These are phyloP conservation scores for Phaeotremella skinneri DNA, from an alignment of 768 basidiomycete species.

Conservation along the genomic window DNA sequence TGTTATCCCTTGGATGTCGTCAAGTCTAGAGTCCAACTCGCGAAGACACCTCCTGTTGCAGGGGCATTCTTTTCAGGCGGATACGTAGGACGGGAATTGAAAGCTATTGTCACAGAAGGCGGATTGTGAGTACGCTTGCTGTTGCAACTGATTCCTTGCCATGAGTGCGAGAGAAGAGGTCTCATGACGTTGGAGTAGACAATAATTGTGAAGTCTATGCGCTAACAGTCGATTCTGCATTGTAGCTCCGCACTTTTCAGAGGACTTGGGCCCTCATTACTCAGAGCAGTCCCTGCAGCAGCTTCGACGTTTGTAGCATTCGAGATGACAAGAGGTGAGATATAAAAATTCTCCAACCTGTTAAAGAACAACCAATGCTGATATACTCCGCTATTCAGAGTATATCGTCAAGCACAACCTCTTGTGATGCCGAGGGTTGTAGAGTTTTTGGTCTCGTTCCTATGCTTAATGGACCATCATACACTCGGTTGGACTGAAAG, in stretches of 20 bases:
- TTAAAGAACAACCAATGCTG: not conserved
- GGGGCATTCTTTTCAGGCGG: slow-evolving; percentile 56
- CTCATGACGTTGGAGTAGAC: slow-evolving; percentile 67
- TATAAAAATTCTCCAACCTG: not conserved
- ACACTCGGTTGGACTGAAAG: no score
- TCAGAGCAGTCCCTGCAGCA: slow-evolving; percentile 77
- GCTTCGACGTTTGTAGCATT: slow-evolving; percentile 87
- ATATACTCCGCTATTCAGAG: slow-evolving; percentile 17
- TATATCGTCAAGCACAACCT: slow-evolving; percentile 41
- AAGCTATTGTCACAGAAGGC: slow-evolving; percentile 64
- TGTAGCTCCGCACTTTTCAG: slow-evolving; percentile 35
- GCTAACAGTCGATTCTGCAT: slow-evolving; percentile 4
- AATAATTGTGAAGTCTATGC: no score
- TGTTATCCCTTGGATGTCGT: slow-evolving; percentile 91
- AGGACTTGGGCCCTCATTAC: slow-evolving; percentile 44
- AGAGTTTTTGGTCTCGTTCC: no score
- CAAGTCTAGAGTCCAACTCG: slow-evolving; percentile 84
- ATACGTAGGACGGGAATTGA: slow-evolving; percentile 74
- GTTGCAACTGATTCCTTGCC: slow-evolving; percentile 47
- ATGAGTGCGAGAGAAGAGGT: slow-evolving; percentile 66
- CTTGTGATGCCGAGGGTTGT: no score
- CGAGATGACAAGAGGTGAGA: slow-evolving; percentile 66
- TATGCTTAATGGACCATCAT: no score
- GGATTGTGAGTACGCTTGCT: slow-evolving; percentile 61
- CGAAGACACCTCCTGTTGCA: slow-evolving; percentile 65